Conservation (phyloP, 345 rosid species). For the Rhodamnia argentea region DNA sequence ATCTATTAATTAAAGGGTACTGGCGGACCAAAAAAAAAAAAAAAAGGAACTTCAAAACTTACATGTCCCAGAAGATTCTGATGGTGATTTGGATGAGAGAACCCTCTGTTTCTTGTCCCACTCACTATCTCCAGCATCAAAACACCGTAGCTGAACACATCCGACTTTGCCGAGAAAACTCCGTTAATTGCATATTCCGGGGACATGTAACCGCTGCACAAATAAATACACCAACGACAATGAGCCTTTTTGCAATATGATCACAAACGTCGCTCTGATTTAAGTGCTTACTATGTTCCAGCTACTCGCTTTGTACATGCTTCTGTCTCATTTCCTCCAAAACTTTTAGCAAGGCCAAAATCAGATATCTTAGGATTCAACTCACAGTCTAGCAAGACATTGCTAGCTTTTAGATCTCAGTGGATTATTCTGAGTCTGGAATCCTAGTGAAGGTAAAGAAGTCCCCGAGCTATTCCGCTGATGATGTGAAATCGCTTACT, state of each 20-base stretch:
- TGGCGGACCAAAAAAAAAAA: too few relatives aligned
- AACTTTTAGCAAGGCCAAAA: slow-evolving; percentile 17
- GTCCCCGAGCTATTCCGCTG: slow-evolving; percentile 20
- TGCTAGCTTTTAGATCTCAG: slow-evolving; percentile 23
- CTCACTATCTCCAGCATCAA: slow-evolving; percentile 21
- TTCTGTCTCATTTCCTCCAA: slow-evolving; percentile 18
- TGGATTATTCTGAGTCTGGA: slow-evolving; percentile 22
- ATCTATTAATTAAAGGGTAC: neutral
- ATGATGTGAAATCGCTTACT: slow-evolving; percentile 16
- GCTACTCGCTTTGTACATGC: slow-evolving; percentile 20
- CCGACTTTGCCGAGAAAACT: slow-evolving; percentile 22
- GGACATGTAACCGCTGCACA: neutral
- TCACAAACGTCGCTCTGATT: neutral
- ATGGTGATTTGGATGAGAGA: slow-evolving; percentile 4
- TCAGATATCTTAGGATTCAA: slow-evolving; percentile 29
- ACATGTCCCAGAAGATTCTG: slow-evolving; percentile 11
- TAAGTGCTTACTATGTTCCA: slow-evolving; percentile 18
- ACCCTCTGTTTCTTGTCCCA: slow-evolving; percentile 21
- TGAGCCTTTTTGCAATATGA: neutral
- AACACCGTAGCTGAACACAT: slow-evolving; percentile 30
- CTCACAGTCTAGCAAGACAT: slow-evolving; percentile 17
- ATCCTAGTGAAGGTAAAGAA: slow-evolving; percentile 29
- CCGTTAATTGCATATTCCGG: slow-evolving; percentile 29
- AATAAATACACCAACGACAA: neutral
- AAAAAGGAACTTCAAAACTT: neutral